Evolutionary conservation across 2,329 filamentous ascomycete species (phyloP).

Genomic region (Diplocarpon mali): DNA sequence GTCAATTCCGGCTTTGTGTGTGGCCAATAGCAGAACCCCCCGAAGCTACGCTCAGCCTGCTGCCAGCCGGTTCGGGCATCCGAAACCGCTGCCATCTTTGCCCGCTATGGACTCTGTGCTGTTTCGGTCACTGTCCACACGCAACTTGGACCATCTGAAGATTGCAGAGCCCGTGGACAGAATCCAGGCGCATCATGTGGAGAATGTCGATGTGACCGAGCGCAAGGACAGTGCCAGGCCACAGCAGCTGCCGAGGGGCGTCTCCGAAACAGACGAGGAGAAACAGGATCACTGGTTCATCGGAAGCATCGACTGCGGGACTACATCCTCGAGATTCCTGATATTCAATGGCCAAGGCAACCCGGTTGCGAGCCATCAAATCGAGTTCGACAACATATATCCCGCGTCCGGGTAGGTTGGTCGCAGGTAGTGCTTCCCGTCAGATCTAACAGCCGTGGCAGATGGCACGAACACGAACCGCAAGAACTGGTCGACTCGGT

Average conservation of each 20-base stretch:
- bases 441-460: slow-evolving; percentile 28
- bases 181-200: slow-evolving; percentile 14
- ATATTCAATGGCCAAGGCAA: slow-evolving; percentile 76
- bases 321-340: slow-evolving; percentile 79
- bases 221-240: slow-evolving; percentile 8
- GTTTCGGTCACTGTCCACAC: slow-evolving; percentile 6
- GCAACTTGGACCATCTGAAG: slow-evolving; percentile 8
- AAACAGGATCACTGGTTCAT: slow-evolving; percentile 51
- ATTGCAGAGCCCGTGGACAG: slow-evolving; percentile 3
- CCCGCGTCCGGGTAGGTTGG: slow-evolving; percentile 65
- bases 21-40: too few relatives aligned
- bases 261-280: slow-evolving; percentile 16
- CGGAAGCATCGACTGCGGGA: slow-evolving; percentile 84
- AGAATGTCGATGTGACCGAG: slow-evolving; percentile 11
- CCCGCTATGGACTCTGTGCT: slow-evolving; percentile 19
- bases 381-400: slow-evolving; percentile 78
- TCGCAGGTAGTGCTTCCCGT: background rate
- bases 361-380: slow-evolving; percentile 72
- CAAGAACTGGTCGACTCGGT: slow-evolving; percentile 63
- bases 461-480: slow-evolving; percentile 80
- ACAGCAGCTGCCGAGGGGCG: slow-evolving; percentile 13
- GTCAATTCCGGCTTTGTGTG: too few relatives aligned
- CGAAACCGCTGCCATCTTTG: background rate
- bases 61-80: too few relatives aligned
- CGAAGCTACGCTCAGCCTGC: too few relatives aligned